A percentile compares a stretch with the other conserved stretches of the same genome.
Conservation (phyloP, 139 green algal species). For the Asterochloris erici region DNA sequence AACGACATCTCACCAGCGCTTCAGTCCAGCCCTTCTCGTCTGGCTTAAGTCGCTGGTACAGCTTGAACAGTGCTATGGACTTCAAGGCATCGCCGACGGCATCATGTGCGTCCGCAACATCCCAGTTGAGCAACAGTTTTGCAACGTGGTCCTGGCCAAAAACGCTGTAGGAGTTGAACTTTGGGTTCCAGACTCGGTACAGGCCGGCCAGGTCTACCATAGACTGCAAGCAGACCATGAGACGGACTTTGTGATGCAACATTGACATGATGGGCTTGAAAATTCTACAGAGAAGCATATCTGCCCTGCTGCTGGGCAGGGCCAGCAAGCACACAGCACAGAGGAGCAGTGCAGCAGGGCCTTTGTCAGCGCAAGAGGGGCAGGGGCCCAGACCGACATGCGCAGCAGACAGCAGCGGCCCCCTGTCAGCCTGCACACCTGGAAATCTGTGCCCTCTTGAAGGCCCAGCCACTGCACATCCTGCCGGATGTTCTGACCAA, state of each 20-base stretch:
- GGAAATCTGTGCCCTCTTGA: constrained; percentile 76
- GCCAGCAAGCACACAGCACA: too few species aligned
- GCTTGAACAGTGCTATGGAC: constrained; percentile 83
- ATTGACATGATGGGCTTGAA: too few species aligned
- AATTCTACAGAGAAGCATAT: too few species aligned
- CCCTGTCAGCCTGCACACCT: constrained; percentile 18
- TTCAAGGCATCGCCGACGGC: constrained; percentile 80
- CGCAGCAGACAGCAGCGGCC: background rate
- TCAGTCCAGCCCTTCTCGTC: constrained; percentile 43
- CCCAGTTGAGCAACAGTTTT: constrained; percentile 69
- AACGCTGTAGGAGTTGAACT: constrained; percentile 62
- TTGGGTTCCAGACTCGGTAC: constrained; percentile 78
- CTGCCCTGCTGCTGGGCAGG: too few species aligned
- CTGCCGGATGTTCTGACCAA: constrained; percentile 85
- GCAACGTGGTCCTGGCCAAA: constrained; percentile 72
- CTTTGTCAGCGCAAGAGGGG: too few species aligned
- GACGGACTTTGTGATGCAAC: background rate
- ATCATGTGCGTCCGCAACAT: constrained; percentile 46
- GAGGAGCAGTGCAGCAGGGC: too few species aligned
- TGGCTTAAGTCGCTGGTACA: constrained; percentile 53
- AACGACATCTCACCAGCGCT: constrained; percentile 21
- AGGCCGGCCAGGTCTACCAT: constrained; percentile 80
- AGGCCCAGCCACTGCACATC: constrained; percentile 88
- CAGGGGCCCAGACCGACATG: too few species aligned
- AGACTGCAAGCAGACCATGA: constrained; percentile 2